Conservation (phyloP, 495 filamentous ascomycete species). For the Margaritispora aquatica region DNA sequence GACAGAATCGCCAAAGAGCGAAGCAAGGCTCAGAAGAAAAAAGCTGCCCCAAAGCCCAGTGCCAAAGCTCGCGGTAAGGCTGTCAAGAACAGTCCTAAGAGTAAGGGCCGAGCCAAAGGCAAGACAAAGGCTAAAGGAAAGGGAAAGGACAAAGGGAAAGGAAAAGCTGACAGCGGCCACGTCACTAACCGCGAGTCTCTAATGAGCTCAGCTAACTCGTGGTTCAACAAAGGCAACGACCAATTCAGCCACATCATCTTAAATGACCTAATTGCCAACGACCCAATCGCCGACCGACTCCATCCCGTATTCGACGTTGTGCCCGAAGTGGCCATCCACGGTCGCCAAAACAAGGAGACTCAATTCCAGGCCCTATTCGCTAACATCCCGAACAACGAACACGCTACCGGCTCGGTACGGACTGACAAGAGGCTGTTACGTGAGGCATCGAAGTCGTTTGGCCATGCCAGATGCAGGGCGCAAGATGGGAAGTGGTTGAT, state of each 20-base stretch:
- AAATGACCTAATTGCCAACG: constrained; percentile 8
- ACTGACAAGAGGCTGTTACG: constrained; percentile 20
- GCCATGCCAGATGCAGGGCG: constrained; percentile 26
- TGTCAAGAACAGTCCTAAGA: background rate
- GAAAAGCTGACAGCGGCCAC: background rate
- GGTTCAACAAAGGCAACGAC: constrained; percentile 3
- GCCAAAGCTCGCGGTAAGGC: background rate
- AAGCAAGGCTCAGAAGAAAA: constrained; percentile 13
- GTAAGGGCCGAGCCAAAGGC: constrained; percentile 2
- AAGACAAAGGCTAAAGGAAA: background rate
- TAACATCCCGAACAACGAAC: constrained; percentile 12
- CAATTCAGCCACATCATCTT: constrained; percentile 11
- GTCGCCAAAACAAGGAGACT: constrained; percentile 1
- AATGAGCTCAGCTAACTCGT: background rate
- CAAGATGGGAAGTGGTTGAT: constrained; percentile 40
- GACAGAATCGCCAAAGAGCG: constrained; percentile 6
- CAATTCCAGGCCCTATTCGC: constrained; percentile 17
- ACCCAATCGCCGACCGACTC: constrained; percentile 16
- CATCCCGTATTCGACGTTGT: constrained; percentile 10
- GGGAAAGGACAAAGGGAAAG: background rate
- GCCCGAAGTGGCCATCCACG: constrained; percentile 7
- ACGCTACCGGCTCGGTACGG: background rate
- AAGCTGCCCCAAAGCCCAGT: background rate
- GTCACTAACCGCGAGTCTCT: background rate
- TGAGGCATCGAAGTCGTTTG: constrained; percentile 36